Base-by-base conservation (phyloP, 2,329 filamentous ascomycete genomes). In the Exophiala sideris region DNA sequence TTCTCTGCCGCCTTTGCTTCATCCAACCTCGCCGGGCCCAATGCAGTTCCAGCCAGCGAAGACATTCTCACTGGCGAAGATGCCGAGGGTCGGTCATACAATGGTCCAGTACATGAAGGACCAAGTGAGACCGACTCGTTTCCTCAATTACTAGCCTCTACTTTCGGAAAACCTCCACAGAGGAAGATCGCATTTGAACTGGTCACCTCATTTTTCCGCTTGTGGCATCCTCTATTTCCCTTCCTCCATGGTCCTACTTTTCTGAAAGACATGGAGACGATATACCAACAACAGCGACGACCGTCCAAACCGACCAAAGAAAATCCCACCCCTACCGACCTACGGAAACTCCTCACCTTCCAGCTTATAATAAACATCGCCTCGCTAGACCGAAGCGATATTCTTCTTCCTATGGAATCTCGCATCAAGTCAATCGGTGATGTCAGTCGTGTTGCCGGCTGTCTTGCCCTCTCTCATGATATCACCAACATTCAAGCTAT, bases 351-450 rank as follows among this genome's bases (percentile, higher is more conserved):
- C 5, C 61, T 75, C 32, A 76, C 73, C 2, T 73, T 79, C 38
- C 76, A 79, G 58, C 77, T 77, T 48, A 69, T 79, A n/a, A 77
- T 80, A 60, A 77, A 76, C 47, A 70, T 80, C 12, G 76, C 75
- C 1, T 68, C 60, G 50, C 64, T 69, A 7, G 60, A 69, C n/a
- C 63, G 65, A 10, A 64, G 66, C 16, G 64, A 71, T 21, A 50
- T 71, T 3, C 57, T 64, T 16, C 62, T 75, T 3, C 65, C 70
- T 2, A 55, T 64, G 1, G 63, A 65, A 14, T 73, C 66, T 9
- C 67, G 65, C 34, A 74, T 76, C 44, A 65, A 68, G 35, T 71
- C 72, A 10, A 66, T 70, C 0, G 64, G 66, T 8, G 70, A 68
- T 39, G 65, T 78, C 48, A 56, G 45, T 24, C 54, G 59, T 12